Evolutionary conservation across 1,139 yeast genomes (phyloP), one percentile per base, ranked within the genome.

Genomic region (Pneumocystis jirovecii): DNA sequence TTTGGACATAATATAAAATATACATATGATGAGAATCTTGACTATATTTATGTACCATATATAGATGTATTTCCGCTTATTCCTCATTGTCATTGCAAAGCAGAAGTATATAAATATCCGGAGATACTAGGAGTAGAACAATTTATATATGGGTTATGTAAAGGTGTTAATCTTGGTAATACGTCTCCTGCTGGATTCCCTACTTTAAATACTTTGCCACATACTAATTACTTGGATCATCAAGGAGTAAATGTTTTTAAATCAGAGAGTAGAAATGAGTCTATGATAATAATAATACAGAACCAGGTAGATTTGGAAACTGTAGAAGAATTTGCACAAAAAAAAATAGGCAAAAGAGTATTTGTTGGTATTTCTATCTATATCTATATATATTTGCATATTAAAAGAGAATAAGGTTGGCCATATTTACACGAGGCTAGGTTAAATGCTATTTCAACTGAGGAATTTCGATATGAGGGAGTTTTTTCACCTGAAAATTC

Each of bases 181-280:
- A 81, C 85, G 3, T 78, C 88, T 64, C 78, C 87, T 66, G 96
- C 96, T 19, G 97, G 97, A 1, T 93, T 95, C 81, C 98, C 98
- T 65, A 80, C 93, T 19, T 79, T 93, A 71, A 76, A 82, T 63
- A 83, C 95, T 0, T 76, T 93, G 63, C 86, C 91, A 4, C 86
- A 85, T 72, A 76, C 79, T 0, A 76, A 80, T 70, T 76, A 78
- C 63, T 76, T 87, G 69, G 69, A 67, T 10, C 82, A 80, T 65
- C 85, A 84, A 68, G 88, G 86, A 68, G 86, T 91, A 19, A 79
- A 81, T 68, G 87, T 95, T 1, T 93, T 93, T 78, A 91, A 90
- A 72, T 87, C 83, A 72, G 95, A 96, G 2, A 84, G 96, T 2
- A 82, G 85, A 73, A 86, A 91, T 15, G 93, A 87, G 70, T 87